Evolutionary conservation across 2,329 filamentous ascomycete species (phyloP).

Genomic region (Fusarium sp.): DNA sequence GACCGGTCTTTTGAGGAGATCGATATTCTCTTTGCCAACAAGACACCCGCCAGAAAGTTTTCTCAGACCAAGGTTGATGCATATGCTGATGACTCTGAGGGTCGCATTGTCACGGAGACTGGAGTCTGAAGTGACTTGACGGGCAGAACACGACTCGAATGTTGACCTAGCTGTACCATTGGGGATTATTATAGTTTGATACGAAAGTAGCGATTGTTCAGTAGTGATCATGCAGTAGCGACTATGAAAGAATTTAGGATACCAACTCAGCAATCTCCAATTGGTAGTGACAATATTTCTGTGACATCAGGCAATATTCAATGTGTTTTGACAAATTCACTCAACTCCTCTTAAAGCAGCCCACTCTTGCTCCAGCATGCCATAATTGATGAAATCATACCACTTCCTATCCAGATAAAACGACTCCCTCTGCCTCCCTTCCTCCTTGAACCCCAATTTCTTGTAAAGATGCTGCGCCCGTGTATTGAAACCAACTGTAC

Average conservation of each 20-base stretch:
- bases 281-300: not conserved
- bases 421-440: slow-evolving; percentile 57
- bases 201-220: not conserved
- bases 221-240: not conserved
- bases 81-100: slow-evolving; percentile 11
- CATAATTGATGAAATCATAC: slow-evolving; percentile 51
- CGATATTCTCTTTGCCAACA: slow-evolving; percentile 52
- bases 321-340: not conserved
- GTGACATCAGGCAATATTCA: not conserved
- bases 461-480: slow-evolving; percentile 58
- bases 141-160: no score
- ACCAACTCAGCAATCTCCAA: not conserved
- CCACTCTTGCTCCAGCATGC: slow-evolving; percentile 58
- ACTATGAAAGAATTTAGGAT: not conserved
- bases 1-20: slow-evolving; percentile 52
- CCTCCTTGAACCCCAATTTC: slow-evolving; percentile 58
- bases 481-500: slow-evolving; percentile 57
- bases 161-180: not conserved
- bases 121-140: not conserved
- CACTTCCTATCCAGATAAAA: slow-evolving; percentile 59
- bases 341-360: slow-evolving; percentile 29
- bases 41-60: slow-evolving; percentile 53
- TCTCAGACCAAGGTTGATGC: slow-evolving; percentile 23
- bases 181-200: not conserved
- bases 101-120: slow-evolving; percentile 5